Evolutionary conservation across 768 basidiomycete genomes (phyloP).

Genomic region (Boletus subparvulus): DNA sequence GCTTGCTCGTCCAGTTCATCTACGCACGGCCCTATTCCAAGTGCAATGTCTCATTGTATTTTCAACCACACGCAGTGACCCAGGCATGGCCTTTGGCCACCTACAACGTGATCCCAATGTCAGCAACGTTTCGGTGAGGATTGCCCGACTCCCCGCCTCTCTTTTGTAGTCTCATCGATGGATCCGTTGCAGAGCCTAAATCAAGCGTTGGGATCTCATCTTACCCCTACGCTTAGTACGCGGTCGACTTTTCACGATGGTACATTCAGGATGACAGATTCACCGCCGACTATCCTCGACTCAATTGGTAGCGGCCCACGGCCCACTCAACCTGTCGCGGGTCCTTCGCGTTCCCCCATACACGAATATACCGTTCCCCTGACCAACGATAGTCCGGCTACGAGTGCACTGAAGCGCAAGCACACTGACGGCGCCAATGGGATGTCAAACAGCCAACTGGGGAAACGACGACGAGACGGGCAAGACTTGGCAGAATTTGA

Average conservation of each 20-base stretch:
- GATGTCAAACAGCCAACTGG: slow-evolving; percentile 23
- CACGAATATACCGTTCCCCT: slow-evolving; percentile 35
- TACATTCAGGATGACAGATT: slow-evolving; percentile 31
- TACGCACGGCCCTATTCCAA: neutral
- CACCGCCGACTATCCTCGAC: slow-evolving; percentile 33
- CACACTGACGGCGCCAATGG: slow-evolving; percentile 38
- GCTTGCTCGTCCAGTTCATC: neutral
- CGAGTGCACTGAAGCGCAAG: slow-evolving; percentile 43
- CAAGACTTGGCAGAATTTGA: slow-evolving; percentile 33
- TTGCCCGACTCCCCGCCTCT: slow-evolving; percentile 18
- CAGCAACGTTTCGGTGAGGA: slow-evolving; percentile 57
- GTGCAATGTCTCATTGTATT: slow-evolving; percentile 15
- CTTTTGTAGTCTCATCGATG: slow-evolving; percentile 23
- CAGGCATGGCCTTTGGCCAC: slow-evolving; percentile 61
- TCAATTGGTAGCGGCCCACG: slow-evolving; percentile 25
- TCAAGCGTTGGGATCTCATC: slow-evolving; percentile 58
- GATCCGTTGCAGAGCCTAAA: slow-evolving; percentile 47
- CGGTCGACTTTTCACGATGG: slow-evolving; percentile 35
- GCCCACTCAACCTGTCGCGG: slow-evolving; percentile 28
- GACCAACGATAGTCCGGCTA: slow-evolving; percentile 22
- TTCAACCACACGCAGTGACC: slow-evolving; percentile 44
- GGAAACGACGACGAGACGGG: slow-evolving; percentile 32
- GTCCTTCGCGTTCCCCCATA: slow-evolving; percentile 33
- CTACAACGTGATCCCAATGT: slow-evolving; percentile 57
- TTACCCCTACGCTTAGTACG: slow-evolving; percentile 38